Conservation (phyloP, 2,329 filamentous ascomycete species). For the Leptographium procerum region DNA sequence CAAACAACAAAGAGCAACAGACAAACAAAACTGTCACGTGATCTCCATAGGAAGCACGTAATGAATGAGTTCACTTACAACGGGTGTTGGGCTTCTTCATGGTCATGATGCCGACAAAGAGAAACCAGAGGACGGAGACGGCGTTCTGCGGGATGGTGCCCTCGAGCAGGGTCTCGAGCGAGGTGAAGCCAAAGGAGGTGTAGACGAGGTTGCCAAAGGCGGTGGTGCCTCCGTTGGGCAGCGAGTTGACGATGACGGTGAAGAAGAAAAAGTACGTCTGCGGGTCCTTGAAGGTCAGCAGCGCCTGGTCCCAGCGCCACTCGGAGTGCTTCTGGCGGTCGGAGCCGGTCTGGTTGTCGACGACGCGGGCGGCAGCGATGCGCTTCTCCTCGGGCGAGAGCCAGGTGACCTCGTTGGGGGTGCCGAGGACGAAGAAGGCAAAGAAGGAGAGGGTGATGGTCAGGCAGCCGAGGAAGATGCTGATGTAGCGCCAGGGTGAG, state of each 20-base stretch:
- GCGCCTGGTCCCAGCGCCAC: conserved; percentile 21
- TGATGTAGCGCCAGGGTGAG: conserved; percentile 18
- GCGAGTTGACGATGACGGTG: conserved; percentile 17
- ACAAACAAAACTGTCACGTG: no score
- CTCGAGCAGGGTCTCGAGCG: conserved; percentile 20
- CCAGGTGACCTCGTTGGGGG: conserved; percentile 21
- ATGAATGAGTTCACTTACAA: conserved; percentile 17
- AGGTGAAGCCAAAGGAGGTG: conserved; percentile 23
- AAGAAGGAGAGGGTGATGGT: conserved; percentile 12
- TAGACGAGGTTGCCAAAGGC: conserved; percentile 23
- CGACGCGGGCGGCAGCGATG: conserved; percentile 26
- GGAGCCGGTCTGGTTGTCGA: conserved; percentile 26
- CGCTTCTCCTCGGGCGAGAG: conserved; percentile 23
- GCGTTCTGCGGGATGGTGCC: conserved; percentile 20
- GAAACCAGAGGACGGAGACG: conserved; percentile 23
- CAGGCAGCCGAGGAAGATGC: conserved; percentile 13
- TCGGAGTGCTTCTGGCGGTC: conserved; percentile 25
- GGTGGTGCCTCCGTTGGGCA: conserved; percentile 21
- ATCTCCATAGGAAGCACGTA: background rate
- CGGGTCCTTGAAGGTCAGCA: conserved; percentile 16
- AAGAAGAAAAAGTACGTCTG: conserved; percentile 23
- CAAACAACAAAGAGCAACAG: no score
- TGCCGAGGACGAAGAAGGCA: conserved; percentile 22
- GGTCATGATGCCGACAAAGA: conserved; percentile 22
- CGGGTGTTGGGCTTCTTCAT: conserved; percentile 13